These are phyloP conservation scores for Vanrija sp. DNA, from an alignment of 1,284 basidiomycete genomes.

Conservation along the genomic window DNA sequence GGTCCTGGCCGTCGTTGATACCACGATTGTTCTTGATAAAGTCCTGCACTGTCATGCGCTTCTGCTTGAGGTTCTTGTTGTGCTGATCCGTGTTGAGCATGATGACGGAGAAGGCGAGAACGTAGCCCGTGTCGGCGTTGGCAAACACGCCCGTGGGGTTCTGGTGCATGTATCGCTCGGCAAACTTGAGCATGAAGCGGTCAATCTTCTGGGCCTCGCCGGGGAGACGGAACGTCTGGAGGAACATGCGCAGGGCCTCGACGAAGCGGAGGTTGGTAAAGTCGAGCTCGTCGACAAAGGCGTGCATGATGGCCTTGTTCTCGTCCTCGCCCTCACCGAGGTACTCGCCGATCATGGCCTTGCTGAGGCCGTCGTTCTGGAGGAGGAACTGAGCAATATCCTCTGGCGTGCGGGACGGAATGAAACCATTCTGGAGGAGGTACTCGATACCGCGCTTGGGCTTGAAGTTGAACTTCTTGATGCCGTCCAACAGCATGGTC, in stretches of 20 bases:
- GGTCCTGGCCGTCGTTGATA: slow-evolving; percentile 82
- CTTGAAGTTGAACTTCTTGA: slow-evolving; percentile 98
- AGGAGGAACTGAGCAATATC: slow-evolving; percentile 86
- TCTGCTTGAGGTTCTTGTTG: slow-evolving; percentile 83
- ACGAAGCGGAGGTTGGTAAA: slow-evolving; percentile 77
- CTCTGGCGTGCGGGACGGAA: slow-evolving; percentile 66
- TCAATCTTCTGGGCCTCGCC: slow-evolving; percentile 97
- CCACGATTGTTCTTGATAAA: slow-evolving; percentile 91
- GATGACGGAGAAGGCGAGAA: slow-evolving; percentile 89
- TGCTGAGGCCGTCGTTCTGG: slow-evolving; percentile 87
- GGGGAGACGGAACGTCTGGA: slow-evolving; percentile 90
- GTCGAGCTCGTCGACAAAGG: slow-evolving; percentile 86
- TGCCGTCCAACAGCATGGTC: slow-evolving; percentile 88
- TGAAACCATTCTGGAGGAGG: slow-evolving; percentile 84
- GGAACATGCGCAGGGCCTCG: slow-evolving; percentile 77
- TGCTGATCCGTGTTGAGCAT: slow-evolving; percentile 94
- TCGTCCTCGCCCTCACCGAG: slow-evolving; percentile 87
- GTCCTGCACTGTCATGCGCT: slow-evolving; percentile 80
- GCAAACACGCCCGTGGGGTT: slow-evolving; percentile 78
- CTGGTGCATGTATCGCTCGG: slow-evolving; percentile 84
- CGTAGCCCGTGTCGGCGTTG: slow-evolving; percentile 77
- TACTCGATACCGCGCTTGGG: slow-evolving; percentile 93
- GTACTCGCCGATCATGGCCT: slow-evolving; percentile 96
- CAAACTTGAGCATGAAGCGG: slow-evolving; percentile 97
- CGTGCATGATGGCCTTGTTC: slow-evolving; percentile 90